phyloP scores from a whole-genome alignment of 2,329 filamentous ascomycete species.

The Clonostachys solani region DNA sequence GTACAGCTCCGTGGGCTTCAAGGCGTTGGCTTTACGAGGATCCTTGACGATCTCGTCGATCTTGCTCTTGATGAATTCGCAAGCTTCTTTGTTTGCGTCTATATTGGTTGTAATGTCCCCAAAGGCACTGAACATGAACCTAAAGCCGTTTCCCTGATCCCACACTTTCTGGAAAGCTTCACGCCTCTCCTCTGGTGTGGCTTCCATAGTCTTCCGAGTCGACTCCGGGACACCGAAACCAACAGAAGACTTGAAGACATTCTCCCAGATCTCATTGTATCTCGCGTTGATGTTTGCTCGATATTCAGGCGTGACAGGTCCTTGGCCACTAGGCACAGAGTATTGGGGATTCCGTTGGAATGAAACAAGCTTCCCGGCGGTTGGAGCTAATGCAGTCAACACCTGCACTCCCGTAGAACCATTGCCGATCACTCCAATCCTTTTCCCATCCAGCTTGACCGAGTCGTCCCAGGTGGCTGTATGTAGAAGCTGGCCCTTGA shows the following conservation, averaged over 20 bases:
- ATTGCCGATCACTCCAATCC: background rate
- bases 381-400: background rate
- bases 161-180: conserved; percentile 19
- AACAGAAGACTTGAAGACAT: conserved; percentile 9
- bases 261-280: conserved; percentile 20
- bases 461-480: conserved; percentile 25
- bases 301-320: conserved; percentile 2
- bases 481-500: conserved; percentile 31
- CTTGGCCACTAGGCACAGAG: conserved; percentile 7
- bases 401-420: background rate
- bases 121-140: conserved; percentile 21
- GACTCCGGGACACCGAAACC: conserved; percentile 21
- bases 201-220: conserved; percentile 15
- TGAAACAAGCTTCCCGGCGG: conserved; percentile 6
- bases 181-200: conserved; percentile 18
- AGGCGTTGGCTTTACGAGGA: conserved; percentile 7
- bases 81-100: conserved; percentile 15
- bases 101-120: conserved; percentile 6
- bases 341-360: conserved; percentile 9
- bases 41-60: conserved; percentile 13
- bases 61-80: conserved; percentile 13
- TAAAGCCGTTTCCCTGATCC: conserved; percentile 17
- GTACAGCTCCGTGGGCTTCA: conserved; percentile 9
- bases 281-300: conserved; percentile 8
- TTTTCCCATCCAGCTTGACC: background rate